Evolutionary conservation across 1,284 basidiomycete genomes (phyloP), one percentile per base, ranked within the genome.

Genomic region (Pisolithus thermaeus): DNA sequence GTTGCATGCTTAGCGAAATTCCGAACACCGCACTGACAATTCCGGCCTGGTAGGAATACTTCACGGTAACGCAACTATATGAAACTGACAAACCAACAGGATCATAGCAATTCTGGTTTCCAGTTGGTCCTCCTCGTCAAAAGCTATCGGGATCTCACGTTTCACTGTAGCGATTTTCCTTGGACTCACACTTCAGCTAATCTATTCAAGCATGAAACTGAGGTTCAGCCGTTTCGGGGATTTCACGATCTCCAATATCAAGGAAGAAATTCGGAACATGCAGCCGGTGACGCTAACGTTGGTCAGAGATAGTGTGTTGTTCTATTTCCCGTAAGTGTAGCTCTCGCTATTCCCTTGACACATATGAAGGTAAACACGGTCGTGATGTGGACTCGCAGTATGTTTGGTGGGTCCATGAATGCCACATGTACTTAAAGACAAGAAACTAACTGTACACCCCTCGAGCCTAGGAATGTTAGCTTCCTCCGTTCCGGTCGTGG

Each of bases 251-350:
- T 18, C 38, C n/a, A 39, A 39, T 39, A 20, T 20, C n/a, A 20
- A 20, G n/a, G 22, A 39, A 39, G 38, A 20, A 22, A 39, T 39
- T 39, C 38, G 38, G 9, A 44, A 7, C 9, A 12, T 36, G 3
- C 2, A 11, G 14, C 46, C 53, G 11, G 53, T 27, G 43, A 47
- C 23, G 4, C 52, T 25, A 23, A 45, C 46, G 9, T 30, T 62
- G 28, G 14, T 64, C 9, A 42, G 5, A 3, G 60, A 61, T 11
- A 51, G 53, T 2, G 20, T 62, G 16, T 36, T 46, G 1, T 61
- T 60, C 23, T 59, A 64, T 46, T 46, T 61, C 23, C n/a, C 62
- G 60, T 60, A 37, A 47, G 62, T 22, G 11, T 14, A 20, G 37
- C 16, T 38, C 37, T 38, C 20, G 25, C 25, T 27, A 39, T 12